phyloP scores from a whole-genome alignment of 2,329 filamentous ascomycete species.

The Verticillium longisporum region DNA sequence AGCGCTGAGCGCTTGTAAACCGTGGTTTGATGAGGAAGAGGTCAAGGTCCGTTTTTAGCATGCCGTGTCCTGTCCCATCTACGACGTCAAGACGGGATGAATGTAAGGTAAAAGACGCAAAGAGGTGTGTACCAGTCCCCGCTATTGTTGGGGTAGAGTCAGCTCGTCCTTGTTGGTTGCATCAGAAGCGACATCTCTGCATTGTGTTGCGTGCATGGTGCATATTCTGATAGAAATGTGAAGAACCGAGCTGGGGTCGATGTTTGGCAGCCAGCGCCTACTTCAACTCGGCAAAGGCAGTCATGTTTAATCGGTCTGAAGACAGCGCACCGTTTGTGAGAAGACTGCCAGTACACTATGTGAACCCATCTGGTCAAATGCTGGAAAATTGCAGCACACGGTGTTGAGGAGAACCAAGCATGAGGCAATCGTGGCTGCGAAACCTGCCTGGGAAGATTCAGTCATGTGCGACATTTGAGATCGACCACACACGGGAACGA shows the following conservation, averaged over 20 bases:
- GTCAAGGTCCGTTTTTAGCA: too few species aligned
- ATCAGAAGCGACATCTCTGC: not conserved
- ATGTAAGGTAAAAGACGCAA: too few species aligned
- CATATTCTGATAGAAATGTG: not conserved
- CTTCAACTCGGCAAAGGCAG: not conserved
- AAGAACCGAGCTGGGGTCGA: not conserved
- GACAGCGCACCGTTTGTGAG: not conserved
- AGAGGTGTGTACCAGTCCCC: too few species aligned
- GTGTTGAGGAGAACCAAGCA: not conserved
- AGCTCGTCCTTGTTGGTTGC: not conserved
- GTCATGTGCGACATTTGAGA: not conserved
- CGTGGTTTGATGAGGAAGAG: too few species aligned
- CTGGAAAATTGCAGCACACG: not conserved
- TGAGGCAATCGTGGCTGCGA: not conserved
- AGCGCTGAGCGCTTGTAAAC: too few species aligned
- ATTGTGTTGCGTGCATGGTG: not conserved
- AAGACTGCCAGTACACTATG: not conserved
- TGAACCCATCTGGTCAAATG: not conserved
- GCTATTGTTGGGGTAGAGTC: not conserved
- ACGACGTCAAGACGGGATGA: too few species aligned
- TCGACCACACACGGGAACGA: not conserved
- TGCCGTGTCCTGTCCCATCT: too few species aligned
- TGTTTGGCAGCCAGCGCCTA: not conserved
- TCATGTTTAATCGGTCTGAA: not conserved
- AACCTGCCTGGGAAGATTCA: not conserved